A percentile compares a stretch with the other conserved stretches of the same genome.
These are phyloP conservation scores for Clavispora fructus DNA, from an alignment of 805 yeast species.

Conservation along the genomic window DNA sequence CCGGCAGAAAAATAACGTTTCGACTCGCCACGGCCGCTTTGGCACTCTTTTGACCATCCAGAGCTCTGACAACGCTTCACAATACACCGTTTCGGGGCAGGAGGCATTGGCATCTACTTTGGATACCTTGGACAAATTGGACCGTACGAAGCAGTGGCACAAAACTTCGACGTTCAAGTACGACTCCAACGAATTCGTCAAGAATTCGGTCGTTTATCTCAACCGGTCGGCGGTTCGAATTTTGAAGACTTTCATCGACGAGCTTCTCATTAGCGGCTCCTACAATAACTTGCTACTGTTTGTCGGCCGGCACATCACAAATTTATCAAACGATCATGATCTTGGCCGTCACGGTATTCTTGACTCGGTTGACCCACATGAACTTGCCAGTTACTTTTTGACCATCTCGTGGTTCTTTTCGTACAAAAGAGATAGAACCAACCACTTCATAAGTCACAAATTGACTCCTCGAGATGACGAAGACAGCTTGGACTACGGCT, in stretches of 20 bases:
- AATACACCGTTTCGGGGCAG: slow-evolving; percentile 69
- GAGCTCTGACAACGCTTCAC: slow-evolving; percentile 48
- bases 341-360: slow-evolving; percentile 22
- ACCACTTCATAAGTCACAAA: slow-evolving; percentile 2
- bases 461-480: slow-evolving; percentile 17
- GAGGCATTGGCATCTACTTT: slow-evolving; percentile 47
- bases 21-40: slow-evolving; percentile 83
- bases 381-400: slow-evolving; percentile 46
- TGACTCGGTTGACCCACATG: slow-evolving; percentile 27
- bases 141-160: slow-evolving; percentile 63
- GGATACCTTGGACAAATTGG: slow-evolving; percentile 61
- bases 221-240: slow-evolving; percentile 26
- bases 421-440: slow-evolving; percentile 45
- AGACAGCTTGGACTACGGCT: slow-evolving; percentile 32
- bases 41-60: slow-evolving; percentile 79
- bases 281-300: slow-evolving; percentile 61
- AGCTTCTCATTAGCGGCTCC: slow-evolving; percentile 61
- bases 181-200: slow-evolving; percentile 36
- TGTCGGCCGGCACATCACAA: slow-evolving; percentile 32
- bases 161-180: slow-evolving; percentile 33
- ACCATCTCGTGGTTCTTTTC: slow-evolving; percentile 72
- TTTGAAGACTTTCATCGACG: slow-evolving; percentile 43
- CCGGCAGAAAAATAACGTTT: slow-evolving; percentile 43
- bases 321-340: slow-evolving; percentile 10
- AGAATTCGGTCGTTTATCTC: slow-evolving; percentile 22